These are phyloP conservation scores for Macadamia tetraphylla DNA, from an alignment of 164 flowering plant genomes.

Conservation along the genomic window DNA sequence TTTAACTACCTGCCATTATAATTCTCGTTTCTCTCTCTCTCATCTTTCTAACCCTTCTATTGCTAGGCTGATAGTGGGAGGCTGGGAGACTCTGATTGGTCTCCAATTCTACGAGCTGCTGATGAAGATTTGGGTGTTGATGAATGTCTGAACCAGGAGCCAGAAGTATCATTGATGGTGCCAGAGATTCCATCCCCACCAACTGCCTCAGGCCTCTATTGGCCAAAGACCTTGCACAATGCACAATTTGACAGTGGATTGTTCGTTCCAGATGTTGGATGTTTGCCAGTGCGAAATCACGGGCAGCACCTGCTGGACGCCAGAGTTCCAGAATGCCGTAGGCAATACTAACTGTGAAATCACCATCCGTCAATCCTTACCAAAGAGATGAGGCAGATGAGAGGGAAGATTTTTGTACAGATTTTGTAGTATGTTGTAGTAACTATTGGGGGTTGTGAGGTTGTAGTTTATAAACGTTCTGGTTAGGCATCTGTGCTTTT, in stretches of 20 bases:
- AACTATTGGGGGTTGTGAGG: no score
- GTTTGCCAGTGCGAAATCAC: slow-evolving; percentile 12
- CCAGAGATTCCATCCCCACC: slow-evolving; percentile 70
- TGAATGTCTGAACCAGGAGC: slow-evolving; percentile 54
- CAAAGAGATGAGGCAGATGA: not conserved
- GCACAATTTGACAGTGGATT: slow-evolving; percentile 25
- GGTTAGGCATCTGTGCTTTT: no score
- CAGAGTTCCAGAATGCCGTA: slow-evolving; percentile 16
- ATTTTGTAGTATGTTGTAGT: not conserved
- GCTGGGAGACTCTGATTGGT: slow-evolving; percentile 58
- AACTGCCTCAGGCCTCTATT: slow-evolving; percentile 65
- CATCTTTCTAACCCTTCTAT: no score
- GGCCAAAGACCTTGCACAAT: slow-evolving; percentile 43
- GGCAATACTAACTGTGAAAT: slow-evolving; percentile 14
- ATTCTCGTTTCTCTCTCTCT: no score
- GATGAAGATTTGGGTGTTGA: slow-evolving; percentile 45
- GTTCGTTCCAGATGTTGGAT: slow-evolving; percentile 63
- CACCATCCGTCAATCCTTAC: not conserved
- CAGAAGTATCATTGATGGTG: slow-evolving; percentile 54
- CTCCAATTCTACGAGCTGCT: slow-evolving; percentile 37
- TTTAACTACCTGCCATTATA: not conserved
- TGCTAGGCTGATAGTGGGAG: slow-evolving; percentile 62
- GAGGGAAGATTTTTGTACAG: not conserved
- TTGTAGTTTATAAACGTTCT: no score
- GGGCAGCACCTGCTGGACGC: slow-evolving; percentile 10